These are phyloP conservation scores for Fusarium chaquense DNA, from an alignment of 2,329 filamentous ascomycete genomes.

Conservation along the genomic window DNA sequence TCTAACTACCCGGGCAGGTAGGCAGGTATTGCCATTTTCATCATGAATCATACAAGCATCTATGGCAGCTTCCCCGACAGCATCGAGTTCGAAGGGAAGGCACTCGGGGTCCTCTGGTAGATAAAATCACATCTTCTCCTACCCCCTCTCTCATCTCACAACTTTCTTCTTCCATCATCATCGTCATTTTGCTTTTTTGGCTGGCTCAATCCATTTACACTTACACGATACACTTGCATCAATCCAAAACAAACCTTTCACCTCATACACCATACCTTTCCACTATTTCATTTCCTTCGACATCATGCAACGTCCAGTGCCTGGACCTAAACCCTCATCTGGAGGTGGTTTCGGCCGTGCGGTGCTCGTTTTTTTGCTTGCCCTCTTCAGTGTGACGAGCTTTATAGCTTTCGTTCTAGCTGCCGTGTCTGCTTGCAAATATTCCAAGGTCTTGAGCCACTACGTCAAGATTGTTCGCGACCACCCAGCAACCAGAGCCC, in stretches of 20 bases:
- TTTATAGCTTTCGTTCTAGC: slow-evolving; percentile 40
- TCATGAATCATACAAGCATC: not conserved
- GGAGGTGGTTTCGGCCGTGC: slow-evolving; percentile 11
- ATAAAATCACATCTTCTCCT: slow-evolving; percentile 9
- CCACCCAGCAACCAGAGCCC: not conserved
- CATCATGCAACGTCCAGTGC: slow-evolving; percentile 12
- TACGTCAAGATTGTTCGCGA: not conserved
- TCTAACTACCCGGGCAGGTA: not conserved
- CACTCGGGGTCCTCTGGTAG: not conserved
- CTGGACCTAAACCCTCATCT: not conserved
- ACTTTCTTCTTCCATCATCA: slow-evolving; percentile 11
- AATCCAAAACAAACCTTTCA: not conserved
- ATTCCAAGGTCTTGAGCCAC: not conserved
- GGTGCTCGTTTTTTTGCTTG: slow-evolving; percentile 32
- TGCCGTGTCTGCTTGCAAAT: slow-evolving; percentile 18
- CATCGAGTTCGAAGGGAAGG: slow-evolving; percentile 12
- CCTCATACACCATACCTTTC: too few relatives aligned
- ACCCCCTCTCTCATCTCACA: not conserved
- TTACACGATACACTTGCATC: not conserved
- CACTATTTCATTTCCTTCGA: too few relatives aligned
- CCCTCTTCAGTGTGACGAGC: slow-evolving; percentile 40
- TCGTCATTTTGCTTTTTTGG: slow-evolving; percentile 10
- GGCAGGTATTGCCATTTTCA: not conserved
- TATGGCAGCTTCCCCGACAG: slow-evolving; percentile 13
- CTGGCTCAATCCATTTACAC: not conserved